Base-by-base conservation (phyloP, 495 filamentous ascomycete genomes). In the Aspergillus bertholletiae region DNA sequence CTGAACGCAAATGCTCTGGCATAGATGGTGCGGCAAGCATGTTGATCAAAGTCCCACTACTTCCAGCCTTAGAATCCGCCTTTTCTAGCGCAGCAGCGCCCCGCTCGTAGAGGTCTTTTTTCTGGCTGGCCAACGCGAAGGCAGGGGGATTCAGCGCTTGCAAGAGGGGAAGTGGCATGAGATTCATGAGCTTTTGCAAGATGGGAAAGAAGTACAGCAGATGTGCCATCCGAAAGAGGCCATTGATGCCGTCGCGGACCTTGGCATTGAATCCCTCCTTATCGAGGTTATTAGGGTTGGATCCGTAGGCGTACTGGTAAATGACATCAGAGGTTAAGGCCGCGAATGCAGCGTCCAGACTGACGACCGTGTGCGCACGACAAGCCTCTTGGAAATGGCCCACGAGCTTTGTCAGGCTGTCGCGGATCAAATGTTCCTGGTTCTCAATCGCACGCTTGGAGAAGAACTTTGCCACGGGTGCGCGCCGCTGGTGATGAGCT, bases 291-390 rank as follows among this genome's bases (percentile, higher is more conserved):
- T 58, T 53, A 8, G 51, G 57, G 46, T 64, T 53, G 21, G 55
- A 47, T 3, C 68, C 65, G 39, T 61, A 68, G 15, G n/a, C 58
- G 37, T 70, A 68, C 23, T 63, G 23, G 20, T 62, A 28, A 49
- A 68, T 68, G 18, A 66, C 54, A 32, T 71, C 67, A 21, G 63
- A 48, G 2, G 65, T 65, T 41, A 68, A 15, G 1, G 49, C 62
- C 0, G 60, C 57, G 51, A 63, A 68, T 7, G 61, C 64, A 0
- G 61, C 64, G 47, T 64, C 64, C 4, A 69, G 28, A 21, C 21
- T 50, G 28, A 69, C 18, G 12, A 59, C 55, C 18, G 39, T 55
- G 12, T 60, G 46, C 4, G 58, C 46, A 9, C 55, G 1, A 21
- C 46, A 49, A 1, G 61, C 62, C 7, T 30, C 40, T 15, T 49